Conservation (phyloP, 371 early-diverging fungal species). For the Mortierella sp. region DNA sequence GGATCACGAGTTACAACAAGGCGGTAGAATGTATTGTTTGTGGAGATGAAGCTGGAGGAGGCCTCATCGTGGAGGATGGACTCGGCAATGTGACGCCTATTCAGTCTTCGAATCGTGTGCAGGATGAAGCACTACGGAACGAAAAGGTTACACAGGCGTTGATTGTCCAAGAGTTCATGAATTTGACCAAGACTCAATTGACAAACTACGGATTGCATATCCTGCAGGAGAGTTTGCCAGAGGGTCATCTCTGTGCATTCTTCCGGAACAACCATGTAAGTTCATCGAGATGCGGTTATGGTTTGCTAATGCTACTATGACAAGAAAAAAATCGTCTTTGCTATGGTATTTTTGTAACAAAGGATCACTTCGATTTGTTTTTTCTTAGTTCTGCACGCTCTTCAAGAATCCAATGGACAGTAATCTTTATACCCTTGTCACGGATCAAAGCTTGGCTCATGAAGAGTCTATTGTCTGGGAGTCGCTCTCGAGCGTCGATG, state of each 20-base stretch:
- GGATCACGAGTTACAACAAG: conserved; percentile 73
- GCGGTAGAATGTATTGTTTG: conserved; percentile 82
- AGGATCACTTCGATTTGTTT: neutral
- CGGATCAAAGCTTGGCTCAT: conserved; percentile 83
- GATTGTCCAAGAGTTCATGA: conserved; percentile 73
- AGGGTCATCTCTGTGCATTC: conserved; percentile 74
- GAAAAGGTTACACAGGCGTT: conserved; percentile 54
- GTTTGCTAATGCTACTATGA: neutral
- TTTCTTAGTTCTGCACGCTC: conserved; percentile 79
- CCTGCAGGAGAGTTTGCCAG: conserved; percentile 71
- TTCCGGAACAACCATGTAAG: conserved; percentile 94
- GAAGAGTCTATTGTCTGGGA: conserved; percentile 82
- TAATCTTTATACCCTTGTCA: conserved; percentile 82
- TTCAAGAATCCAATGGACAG: conserved; percentile 70
- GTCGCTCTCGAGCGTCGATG: conserved; percentile 73
- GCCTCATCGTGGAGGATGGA: conserved; percentile 50
- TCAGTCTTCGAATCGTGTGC: conserved; percentile 7
- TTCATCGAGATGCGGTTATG: neutral
- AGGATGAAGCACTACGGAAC: conserved; percentile 16
- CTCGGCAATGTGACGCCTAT: conserved; percentile 19
- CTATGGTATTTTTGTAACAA: too few species aligned
- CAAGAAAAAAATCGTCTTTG: too few species aligned
- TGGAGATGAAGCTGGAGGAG: conserved; percentile 66
- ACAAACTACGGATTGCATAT: conserved; percentile 81
- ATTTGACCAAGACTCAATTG: conserved; percentile 82